phyloP scores from a whole-genome alignment of 2,329 filamentous ascomycete species.

The Aspergillus candidus region DNA sequence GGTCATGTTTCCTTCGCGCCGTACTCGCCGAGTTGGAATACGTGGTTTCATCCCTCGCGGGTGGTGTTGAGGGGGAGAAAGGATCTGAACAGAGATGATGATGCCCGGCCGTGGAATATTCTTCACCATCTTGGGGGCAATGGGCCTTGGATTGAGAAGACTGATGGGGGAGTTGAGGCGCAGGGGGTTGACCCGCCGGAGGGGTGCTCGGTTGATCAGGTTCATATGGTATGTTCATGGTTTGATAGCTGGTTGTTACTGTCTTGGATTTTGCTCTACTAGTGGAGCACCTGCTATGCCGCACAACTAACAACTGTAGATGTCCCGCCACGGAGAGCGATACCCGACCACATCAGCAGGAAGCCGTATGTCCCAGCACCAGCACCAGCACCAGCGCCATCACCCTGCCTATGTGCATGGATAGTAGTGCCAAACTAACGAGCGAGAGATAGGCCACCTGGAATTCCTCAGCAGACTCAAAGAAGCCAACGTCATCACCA shows the following conservation, averaged over 20 bases:
- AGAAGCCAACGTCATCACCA: conserved; percentile 34
- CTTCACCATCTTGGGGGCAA: conserved; percentile 51
- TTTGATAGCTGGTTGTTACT: background rate
- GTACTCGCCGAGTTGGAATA: conserved; percentile 15
- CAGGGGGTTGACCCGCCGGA: conserved; percentile 41
- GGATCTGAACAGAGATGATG: background rate
- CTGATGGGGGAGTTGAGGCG: conserved; percentile 27
- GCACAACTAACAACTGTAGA: conserved; percentile 29
- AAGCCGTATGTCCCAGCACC: conserved; percentile 36
- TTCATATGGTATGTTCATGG: conserved; percentile 49
- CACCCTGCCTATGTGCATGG: background rate
- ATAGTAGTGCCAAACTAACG: background rate
- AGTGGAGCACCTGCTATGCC: background rate
- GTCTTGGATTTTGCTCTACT: background rate
- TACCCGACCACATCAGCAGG: conserved; percentile 51
- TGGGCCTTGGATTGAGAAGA: conserved; percentile 51
- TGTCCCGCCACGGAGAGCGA: conserved; percentile 53
- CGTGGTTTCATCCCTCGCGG: conserved; percentile 14
- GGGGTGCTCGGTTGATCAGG: conserved; percentile 49
- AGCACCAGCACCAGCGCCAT: background rate
- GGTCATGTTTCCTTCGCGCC: conserved; percentile 3
- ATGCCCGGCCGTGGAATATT: conserved; percentile 40
- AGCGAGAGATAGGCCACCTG: conserved; percentile 38
- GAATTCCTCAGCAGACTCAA: conserved; percentile 45
- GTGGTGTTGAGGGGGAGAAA: background rate